Conservation (phyloP, 2,329 filamentous ascomycete species). For the Hypoxylon sp. region DNA sequence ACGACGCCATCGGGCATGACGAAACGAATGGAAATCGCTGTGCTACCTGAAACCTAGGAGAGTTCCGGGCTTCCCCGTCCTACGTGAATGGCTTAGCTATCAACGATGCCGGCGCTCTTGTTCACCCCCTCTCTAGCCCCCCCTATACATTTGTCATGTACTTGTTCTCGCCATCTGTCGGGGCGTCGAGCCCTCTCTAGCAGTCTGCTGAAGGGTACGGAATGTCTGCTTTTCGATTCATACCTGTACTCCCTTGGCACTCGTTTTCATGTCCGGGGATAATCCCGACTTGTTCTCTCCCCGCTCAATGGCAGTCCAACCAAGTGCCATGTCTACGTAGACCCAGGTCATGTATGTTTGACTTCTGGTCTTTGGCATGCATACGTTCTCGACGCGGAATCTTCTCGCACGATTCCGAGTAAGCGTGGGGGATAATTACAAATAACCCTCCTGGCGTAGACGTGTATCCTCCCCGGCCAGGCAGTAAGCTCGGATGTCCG, state of each 20-base stretch:
- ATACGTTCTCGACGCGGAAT: conserved; percentile 31
- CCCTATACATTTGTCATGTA: not conserved
- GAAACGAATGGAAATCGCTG: conserved; percentile 38
- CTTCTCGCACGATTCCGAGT: conserved; percentile 25
- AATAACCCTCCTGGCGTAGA: conserved; percentile 13
- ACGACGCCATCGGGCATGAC: conserved; percentile 37
- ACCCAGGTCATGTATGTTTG: conserved; percentile 31
- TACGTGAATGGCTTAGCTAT: conserved; percentile 12
- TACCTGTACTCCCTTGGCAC: conserved; percentile 28
- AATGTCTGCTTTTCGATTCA: conserved; percentile 13
- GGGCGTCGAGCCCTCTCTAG: not conserved
- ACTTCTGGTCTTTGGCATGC: conserved; percentile 23
- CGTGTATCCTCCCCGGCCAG: not conserved
- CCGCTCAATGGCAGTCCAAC: conserved; percentile 29
- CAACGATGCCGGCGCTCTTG: not conserved
- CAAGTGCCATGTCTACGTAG: conserved; percentile 14
- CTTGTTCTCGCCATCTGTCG: not conserved
- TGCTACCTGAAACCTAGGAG: conserved; percentile 31
- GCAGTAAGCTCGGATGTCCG: conserved; percentile 8
- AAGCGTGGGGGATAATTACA: conserved; percentile 8
- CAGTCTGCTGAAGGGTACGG: conserved; percentile 2
- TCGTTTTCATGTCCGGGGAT: conserved; percentile 25
- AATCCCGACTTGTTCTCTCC: conserved; percentile 30
- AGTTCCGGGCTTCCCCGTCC: conserved; percentile 27
- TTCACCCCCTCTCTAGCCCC: not conserved